A percentile compares a stretch with the other conserved stretches of the same genome.
Evolutionary conservation across 2,329 filamentous ascomycete species (phyloP).

Genomic region (Aspergillus sojae): DNA sequence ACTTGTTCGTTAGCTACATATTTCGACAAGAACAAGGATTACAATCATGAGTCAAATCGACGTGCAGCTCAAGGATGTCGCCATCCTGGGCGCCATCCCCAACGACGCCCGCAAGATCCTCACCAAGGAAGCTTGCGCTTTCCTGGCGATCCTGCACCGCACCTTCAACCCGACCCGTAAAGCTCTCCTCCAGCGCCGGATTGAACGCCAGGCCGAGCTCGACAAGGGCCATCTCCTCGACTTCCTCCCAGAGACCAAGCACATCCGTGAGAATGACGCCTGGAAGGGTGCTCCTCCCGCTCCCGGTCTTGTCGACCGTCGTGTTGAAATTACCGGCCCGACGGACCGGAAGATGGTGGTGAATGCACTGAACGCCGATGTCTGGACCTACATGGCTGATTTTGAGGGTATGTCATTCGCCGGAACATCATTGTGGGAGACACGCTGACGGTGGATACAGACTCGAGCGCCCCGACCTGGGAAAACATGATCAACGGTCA

Average conservation of each 20-base stretch:
- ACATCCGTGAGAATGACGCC: slow-evolving; percentile 89
- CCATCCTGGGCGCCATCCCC: slow-evolving; percentile 77
- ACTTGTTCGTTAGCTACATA: slow-evolving; percentile 12
- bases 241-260: slow-evolving; percentile 93
- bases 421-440: background rate
- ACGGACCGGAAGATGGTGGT: slow-evolving; percentile 99
- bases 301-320: slow-evolving; percentile 87
- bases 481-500: slow-evolving; percentile 99
- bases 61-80: slow-evolving; percentile 81
- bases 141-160: slow-evolving; percentile 91
- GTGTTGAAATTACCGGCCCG: slow-evolving; percentile 95
- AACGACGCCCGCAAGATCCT: slow-evolving; percentile 86
- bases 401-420: slow-evolving; percentile 74
- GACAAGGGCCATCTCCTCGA: slow-evolving; percentile 87
- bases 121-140: slow-evolving; percentile 84
- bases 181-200: slow-evolving; percentile 81
- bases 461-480: slow-evolving; percentile 95
- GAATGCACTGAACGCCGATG: slow-evolving; percentile 92
- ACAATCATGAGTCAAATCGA: slow-evolving; percentile 68
- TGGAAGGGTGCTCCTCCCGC: slow-evolving; percentile 93
- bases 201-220: slow-evolving; percentile 85
- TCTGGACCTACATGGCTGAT: slow-evolving; percentile 99
- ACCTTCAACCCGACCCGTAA: slow-evolving; percentile 92
- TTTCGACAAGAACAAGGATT: background rate
- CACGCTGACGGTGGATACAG: slow-evolving; percentile 48